Conservation (phyloP, 345 rosid species). For the Psidium friedrichsthalianum region DNA sequence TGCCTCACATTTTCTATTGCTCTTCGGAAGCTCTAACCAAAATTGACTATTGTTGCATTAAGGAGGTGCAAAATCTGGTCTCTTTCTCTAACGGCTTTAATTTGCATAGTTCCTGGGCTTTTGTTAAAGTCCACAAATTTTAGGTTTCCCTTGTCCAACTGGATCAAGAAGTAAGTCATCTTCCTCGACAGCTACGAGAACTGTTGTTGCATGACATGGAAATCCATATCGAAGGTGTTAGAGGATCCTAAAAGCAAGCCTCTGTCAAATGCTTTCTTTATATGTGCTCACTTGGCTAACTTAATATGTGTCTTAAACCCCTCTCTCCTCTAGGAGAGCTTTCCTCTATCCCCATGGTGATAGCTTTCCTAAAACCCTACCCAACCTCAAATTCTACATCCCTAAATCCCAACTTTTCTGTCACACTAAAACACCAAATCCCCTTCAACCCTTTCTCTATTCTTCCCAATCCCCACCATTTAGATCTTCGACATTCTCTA, state of each 20-base stretch:
- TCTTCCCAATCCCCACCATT: too few relatives aligned
- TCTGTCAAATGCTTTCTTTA: conserved; percentile 50
- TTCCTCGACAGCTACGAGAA: conserved; percentile 59
- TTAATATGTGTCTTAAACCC: conserved; percentile 42
- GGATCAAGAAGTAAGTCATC: conserved; percentile 44
- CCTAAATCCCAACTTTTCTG: too few relatives aligned
- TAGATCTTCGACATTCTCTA: too few relatives aligned
- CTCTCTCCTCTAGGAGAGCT: too few relatives aligned
- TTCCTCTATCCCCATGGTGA: too few relatives aligned
- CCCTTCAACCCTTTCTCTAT: too few relatives aligned
- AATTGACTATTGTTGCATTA: conserved; percentile 21
- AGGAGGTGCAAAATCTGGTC: conserved; percentile 22
- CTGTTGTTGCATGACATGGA: conserved; percentile 69
- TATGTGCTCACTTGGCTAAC: conserved; percentile 58
- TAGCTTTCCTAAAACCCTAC: too few relatives aligned
- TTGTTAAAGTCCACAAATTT: not conserved
- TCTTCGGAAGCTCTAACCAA: not conserved
- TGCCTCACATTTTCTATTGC: conserved; percentile 50
- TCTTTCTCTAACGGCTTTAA: not conserved
- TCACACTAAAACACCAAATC: too few relatives aligned
- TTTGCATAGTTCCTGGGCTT: not conserved
- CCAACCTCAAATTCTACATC: too few relatives aligned
- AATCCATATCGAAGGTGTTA: conserved; percentile 32
- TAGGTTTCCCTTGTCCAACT: conserved; percentile 35
- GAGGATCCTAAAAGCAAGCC: conserved; percentile 34